These are phyloP conservation scores for Ophiostoma triangulosporum DNA, from an alignment of 2,329 filamentous ascomycete genomes.

Conservation along the genomic window DNA sequence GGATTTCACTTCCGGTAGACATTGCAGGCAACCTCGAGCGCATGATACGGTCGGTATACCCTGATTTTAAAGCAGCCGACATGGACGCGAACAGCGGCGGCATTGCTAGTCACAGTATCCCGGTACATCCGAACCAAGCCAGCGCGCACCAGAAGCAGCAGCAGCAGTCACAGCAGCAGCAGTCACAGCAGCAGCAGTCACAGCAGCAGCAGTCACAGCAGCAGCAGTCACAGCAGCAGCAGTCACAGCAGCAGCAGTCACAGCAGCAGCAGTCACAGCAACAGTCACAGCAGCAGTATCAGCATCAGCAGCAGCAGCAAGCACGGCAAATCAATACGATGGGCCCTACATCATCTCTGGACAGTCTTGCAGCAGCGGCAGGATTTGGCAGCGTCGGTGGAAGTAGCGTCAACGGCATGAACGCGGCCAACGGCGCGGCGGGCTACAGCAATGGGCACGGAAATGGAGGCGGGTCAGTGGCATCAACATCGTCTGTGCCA, in stretches of 20 bases:
- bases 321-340: neutral
- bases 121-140: neutral
- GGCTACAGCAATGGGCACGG: neutral
- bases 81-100: neutral
- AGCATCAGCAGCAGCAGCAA: neutral
- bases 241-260: neutral
- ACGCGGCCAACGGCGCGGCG: neutral
- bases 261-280: neutral
- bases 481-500: neutral
- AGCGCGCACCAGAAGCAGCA: neutral
- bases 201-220: neutral
- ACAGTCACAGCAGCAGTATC: neutral
- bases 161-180: neutral
- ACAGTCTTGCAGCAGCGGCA: neutral
- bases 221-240: neutral
- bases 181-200: neutral
- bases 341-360: neutral
- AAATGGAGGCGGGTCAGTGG: neutral
- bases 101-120: neutral
- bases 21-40: slow-evolving; percentile 9
- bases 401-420: neutral
- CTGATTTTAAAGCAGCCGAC: slow-evolving; percentile 10
- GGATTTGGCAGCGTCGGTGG: neutral
- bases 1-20: slow-evolving; percentile 2
- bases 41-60: slow-evolving; percentile 12